These are phyloP conservation scores for Physcomitrium patens DNA, from an alignment of 225 moss, liverwort and hornwort genomes.

Conservation along the genomic window DNA sequence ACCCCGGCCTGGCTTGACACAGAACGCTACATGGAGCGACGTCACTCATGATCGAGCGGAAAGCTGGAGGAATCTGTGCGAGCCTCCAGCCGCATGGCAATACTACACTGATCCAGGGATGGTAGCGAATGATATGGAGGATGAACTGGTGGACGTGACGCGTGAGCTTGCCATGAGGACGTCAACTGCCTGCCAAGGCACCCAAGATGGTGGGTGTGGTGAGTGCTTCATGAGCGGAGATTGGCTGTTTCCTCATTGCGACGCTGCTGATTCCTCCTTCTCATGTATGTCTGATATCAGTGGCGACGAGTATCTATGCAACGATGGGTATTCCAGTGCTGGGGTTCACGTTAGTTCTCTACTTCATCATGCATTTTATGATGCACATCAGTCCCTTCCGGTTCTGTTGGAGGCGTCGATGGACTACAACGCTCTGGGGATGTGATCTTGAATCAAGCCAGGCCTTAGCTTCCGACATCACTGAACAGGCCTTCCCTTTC, in stretches of 20 bases:
- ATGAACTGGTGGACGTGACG: conserved; percentile 44
- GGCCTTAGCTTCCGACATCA: too few species aligned
- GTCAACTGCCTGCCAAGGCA: conserved; percentile 22
- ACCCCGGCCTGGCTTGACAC: neutral
- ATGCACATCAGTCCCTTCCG: conserved; percentile 30
- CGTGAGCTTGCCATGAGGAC: conserved; percentile 43
- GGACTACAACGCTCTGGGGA: conserved; percentile 36
- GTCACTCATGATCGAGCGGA: conserved; percentile 23
- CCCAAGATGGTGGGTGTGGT: conserved; percentile 46
- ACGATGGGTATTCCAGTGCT: conserved; percentile 1
- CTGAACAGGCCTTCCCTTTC: too few species aligned
- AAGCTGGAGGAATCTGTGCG: conserved; percentile 56
- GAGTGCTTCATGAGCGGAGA: conserved; percentile 46
- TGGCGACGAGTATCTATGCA: conserved; percentile 39
- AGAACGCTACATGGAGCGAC: conserved; percentile 22
- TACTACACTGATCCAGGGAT: conserved; percentile 48
- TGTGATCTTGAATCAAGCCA: conserved; percentile 13
- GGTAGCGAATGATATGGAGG: conserved; percentile 47
- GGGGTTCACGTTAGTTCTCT: neutral
- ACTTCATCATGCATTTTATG: neutral
- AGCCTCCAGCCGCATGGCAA: conserved; percentile 60
- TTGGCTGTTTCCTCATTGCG: conserved; percentile 36
- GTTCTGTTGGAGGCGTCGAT: conserved; percentile 38
- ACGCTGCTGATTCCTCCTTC: conserved; percentile 14
- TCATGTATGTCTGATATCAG: conserved; percentile 37